These are phyloP conservation scores for Paspalum vaginatum DNA, from an alignment of 176 grass and related monocot genomes.

Conservation along the genomic window DNA sequence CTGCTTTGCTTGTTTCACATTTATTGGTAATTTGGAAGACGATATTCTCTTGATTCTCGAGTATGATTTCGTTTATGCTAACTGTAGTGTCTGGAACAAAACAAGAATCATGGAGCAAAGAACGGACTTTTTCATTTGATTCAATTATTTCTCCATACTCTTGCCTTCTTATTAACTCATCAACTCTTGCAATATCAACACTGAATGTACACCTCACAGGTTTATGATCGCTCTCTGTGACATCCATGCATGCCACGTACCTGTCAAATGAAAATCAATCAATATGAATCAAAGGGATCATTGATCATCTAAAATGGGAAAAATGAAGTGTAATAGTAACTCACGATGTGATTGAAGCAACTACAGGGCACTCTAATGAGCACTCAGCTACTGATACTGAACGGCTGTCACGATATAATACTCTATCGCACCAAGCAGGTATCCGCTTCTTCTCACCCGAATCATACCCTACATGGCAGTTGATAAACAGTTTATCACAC, in stretches of 20 bases:
- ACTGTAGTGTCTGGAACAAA: slow-evolving; percentile 78
- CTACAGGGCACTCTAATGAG: slow-evolving; percentile 85
- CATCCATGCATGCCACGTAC: slow-evolving; percentile 96
- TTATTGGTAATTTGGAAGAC: slow-evolving; percentile 78
- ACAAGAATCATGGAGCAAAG: slow-evolving; percentile 62
- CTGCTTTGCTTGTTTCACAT: slow-evolving; percentile 62
- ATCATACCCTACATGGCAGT: slow-evolving; percentile 80
- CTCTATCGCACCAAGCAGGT: slow-evolving; percentile 98
- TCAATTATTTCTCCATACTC: slow-evolving; percentile 83
- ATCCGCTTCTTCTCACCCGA: slow-evolving; percentile 95
- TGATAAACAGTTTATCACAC: slow-evolving; percentile 29
- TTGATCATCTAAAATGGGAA: slow-evolving; percentile 21
- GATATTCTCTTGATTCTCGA: slow-evolving; percentile 75
- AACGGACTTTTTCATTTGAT: slow-evolving; percentile 66
- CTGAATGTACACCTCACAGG: slow-evolving; percentile 93
- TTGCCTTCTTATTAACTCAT: slow-evolving; percentile 81
- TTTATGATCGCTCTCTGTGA: slow-evolving; percentile 95
- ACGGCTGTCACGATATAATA: slow-evolving; percentile 90
- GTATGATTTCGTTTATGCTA: slow-evolving; percentile 70
- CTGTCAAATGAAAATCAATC: slow-evolving; percentile 50
- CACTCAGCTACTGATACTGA: slow-evolving; percentile 83
- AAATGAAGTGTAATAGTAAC: slow-evolving; percentile 36
- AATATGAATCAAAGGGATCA: slow-evolving; percentile 39
- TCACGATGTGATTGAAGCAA: slow-evolving; percentile 89
- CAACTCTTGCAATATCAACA: slow-evolving; percentile 85